phyloP scores from a whole-genome alignment of 768 basidiomycete species.

The Lactarius evosmus region DNA sequence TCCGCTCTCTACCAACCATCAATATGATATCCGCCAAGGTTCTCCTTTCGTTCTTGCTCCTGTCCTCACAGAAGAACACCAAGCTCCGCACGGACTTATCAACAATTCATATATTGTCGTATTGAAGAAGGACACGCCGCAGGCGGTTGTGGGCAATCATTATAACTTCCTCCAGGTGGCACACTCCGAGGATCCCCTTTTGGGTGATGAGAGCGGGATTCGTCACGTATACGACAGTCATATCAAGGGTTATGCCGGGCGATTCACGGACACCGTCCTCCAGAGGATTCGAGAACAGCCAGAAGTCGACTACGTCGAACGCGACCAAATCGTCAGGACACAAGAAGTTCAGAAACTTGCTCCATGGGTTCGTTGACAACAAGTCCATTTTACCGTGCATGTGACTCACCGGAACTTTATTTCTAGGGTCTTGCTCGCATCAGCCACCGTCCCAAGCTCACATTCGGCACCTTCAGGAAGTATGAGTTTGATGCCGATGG shows the following conservation, averaged over 20 bases:
- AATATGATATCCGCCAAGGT: constrained; percentile 36
- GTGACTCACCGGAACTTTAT: constrained; percentile 21
- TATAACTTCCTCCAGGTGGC: constrained; percentile 68
- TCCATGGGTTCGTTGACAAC: constrained; percentile 68
- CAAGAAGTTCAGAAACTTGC: constrained; percentile 66
- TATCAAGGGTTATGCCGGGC: constrained; percentile 77
- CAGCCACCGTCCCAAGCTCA: constrained; percentile 77
- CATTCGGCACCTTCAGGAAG: constrained; percentile 77
- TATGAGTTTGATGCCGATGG: constrained; percentile 69
- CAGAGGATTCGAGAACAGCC: constrained; percentile 77
- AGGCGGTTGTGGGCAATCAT: constrained; percentile 65
- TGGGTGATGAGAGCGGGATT: constrained; percentile 53
- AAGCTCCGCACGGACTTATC: constrained; percentile 68
- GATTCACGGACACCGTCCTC: constrained; percentile 66
- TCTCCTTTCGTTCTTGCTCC: constrained; percentile 58
- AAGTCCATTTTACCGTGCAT: constrained; percentile 1
- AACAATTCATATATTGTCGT: constrained; percentile 95
- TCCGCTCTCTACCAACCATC: constrained; percentile 45
- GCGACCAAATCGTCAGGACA: constrained; percentile 88
- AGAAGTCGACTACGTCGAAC: constrained; percentile 90
- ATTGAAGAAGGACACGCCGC: constrained; percentile 67
- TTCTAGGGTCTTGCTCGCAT: constrained; percentile 90
- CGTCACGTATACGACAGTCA: constrained; percentile 75
- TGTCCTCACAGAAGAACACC: constrained; percentile 42
- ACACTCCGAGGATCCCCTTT: constrained; percentile 54